A percentile compares a stretch with the other conserved stretches of the same genome.
Evolutionary conservation across 176 grass and related monocot genomes (phyloP).

Genomic region (Poa annua): DNA sequence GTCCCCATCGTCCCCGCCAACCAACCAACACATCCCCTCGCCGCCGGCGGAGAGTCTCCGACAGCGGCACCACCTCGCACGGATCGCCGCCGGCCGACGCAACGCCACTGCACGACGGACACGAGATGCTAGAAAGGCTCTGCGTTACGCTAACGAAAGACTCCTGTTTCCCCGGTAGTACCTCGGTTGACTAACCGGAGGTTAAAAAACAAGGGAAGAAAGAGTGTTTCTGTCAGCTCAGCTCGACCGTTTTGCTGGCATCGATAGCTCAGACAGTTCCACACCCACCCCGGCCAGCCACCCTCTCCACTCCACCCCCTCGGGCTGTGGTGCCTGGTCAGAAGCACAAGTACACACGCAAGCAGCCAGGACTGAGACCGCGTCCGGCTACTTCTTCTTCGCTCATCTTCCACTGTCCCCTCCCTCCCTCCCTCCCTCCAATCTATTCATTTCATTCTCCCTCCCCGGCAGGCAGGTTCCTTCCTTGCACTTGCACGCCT

Average conservation of each 20-base stretch:
- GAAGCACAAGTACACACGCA: constrained; percentile 17
- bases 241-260: not conserved
- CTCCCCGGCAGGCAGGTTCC: not conserved
- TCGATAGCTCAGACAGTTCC: constrained; percentile 2
- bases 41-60: not conserved
- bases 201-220: not conserved
- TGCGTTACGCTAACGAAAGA: not conserved
- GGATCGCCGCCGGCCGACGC: not conserved
- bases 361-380: not conserved
- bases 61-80: not conserved
- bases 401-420: not conserved
- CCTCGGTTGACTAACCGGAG: not conserved
- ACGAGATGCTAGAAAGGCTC: not conserved
- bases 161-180: not conserved
- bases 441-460: not conserved
- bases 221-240: not conserved
- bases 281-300: not conserved
- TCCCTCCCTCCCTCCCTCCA: too few species aligned
- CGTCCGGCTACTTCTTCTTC: not conserved
- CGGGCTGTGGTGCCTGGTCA: constrained; percentile 20
- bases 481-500: not conserved
- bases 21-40: not conserved
- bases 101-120: not conserved
- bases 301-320: constrained; percentile 3
- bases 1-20: not conserved